Percentiles rank a stretch among this genome's conserved stretches.
phyloP scores from a whole-genome alignment of 768 basidiomycete genomes.

The Phylloporus scabripes region DNA sequence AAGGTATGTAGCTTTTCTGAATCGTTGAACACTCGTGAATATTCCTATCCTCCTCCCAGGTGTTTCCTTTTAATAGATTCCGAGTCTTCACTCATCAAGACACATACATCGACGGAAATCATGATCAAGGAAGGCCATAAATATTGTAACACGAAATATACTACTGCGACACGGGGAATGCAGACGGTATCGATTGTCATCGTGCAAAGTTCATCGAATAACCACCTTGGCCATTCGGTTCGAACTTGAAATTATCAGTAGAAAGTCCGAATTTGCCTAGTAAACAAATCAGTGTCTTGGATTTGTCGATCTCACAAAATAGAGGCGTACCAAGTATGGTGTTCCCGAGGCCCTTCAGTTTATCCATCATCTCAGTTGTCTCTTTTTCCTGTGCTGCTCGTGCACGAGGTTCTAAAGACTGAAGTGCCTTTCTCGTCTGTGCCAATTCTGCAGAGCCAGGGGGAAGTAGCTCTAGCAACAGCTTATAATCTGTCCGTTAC shows the following conservation, averaged over 20 bases:
- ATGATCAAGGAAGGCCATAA: slow-evolving; percentile 1
- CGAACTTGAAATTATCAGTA: slow-evolving; percentile 96
- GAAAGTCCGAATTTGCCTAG: slow-evolving; percentile 89
- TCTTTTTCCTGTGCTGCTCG: slow-evolving; percentile 79
- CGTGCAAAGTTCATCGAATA: slow-evolving; percentile 85
- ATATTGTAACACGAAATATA: not conserved
- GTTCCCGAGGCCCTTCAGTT: slow-evolving; percentile 91
- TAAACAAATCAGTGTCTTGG: not conserved
- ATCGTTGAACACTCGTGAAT: slow-evolving; percentile 1
- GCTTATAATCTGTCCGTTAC: slow-evolving; percentile 60
- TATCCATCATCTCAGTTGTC: slow-evolving; percentile 86
- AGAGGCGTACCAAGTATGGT: slow-evolving; percentile 65
- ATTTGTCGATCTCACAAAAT: not conserved
- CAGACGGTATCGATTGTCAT: slow-evolving; percentile 25
- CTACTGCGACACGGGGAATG: not conserved
- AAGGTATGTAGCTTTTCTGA: slow-evolving; percentile 41
- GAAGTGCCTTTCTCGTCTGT: slow-evolving; percentile 46
- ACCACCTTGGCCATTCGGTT: slow-evolving; percentile 90
- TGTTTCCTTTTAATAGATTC: slow-evolving; percentile 29
- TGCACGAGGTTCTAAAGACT: slow-evolving; percentile 57
- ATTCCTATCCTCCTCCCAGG: slow-evolving; percentile 10
- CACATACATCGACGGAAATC: slow-evolving; percentile 18
- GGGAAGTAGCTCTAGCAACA: slow-evolving; percentile 61
- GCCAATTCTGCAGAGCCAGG: slow-evolving; percentile 44
- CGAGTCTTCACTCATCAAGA: slow-evolving; percentile 18